Conservation (phyloP, 768 basidiomycete species). For the Collybia nuda region DNA sequence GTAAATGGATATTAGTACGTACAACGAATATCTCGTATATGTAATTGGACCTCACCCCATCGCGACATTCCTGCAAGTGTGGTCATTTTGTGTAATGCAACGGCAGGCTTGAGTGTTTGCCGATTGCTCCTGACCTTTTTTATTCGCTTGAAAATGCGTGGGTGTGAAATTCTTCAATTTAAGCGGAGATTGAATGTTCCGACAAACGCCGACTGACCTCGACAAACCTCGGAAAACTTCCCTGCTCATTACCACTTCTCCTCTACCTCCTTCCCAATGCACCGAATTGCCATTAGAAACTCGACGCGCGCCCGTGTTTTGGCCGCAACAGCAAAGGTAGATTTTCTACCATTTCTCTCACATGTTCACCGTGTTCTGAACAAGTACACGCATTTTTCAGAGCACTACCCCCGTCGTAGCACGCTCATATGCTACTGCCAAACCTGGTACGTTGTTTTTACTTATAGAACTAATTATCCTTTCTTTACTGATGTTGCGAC, state of each 20-base stretch:
- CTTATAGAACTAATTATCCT: not conserved
- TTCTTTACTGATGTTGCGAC: conserved; percentile 2
- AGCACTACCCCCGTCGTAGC: conserved; percentile 51
- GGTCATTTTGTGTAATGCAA: conserved; percentile 18
- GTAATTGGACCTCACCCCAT: conserved; percentile 24
- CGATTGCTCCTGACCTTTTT: conserved; percentile 1
- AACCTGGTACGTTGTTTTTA: conserved; percentile 71
- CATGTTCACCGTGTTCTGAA: conserved; percentile 14
- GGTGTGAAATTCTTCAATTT: conserved; percentile 25
- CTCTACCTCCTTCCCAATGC: conserved; percentile 62
- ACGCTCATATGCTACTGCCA: conserved; percentile 96
- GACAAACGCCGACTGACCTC: conserved; percentile 42
- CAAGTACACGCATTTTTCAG: conserved; percentile 26
- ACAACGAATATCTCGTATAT: no score
- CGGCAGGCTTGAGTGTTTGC: conserved; percentile 2
- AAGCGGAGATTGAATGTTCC: conserved; percentile 46
- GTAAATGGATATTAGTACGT: not conserved
- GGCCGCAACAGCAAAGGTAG: conserved; percentile 66
- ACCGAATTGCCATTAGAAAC: conserved; percentile 84
- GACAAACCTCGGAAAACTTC: conserved; percentile 43
- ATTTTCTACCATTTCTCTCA: conserved; percentile 18
- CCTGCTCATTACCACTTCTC: conserved; percentile 40
- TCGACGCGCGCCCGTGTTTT: conserved; percentile 76
- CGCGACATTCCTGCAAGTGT: conserved; percentile 27
- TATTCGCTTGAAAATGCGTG: not conserved